phyloP scores from a whole-genome alignment of 331 rosid species.

The Telfairia occidentalis region DNA sequence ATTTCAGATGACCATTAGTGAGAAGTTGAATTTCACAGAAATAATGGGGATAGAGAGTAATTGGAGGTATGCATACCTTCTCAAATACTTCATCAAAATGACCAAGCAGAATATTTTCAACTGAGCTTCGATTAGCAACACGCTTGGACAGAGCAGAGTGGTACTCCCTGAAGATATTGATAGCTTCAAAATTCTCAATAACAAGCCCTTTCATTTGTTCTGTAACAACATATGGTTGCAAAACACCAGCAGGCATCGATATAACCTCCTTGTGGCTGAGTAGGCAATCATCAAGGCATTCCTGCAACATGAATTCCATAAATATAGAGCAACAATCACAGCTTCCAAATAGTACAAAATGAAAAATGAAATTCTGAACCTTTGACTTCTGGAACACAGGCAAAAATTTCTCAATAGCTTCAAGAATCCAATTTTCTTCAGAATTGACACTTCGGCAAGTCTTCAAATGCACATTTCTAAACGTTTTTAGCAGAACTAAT shows the following conservation, averaged over 20 bases:
- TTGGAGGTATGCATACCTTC: conserved; percentile 42
- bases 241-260: conserved; percentile 21
- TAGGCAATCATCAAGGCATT: conserved; percentile 50
- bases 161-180: conserved; percentile 36
- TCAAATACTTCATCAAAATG: conserved; percentile 44
- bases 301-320: conserved; percentile 35
- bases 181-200: conserved; percentile 38
- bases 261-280: conserved; percentile 41
- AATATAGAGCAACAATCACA: conserved; percentile 9
- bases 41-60: neutral
- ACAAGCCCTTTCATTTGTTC: conserved; percentile 51
- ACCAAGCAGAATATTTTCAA: conserved; percentile 36
- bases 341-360: conserved; percentile 5
- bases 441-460: conserved; percentile 42
- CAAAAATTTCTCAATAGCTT: conserved; percentile 43
- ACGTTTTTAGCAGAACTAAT: conserved; percentile 46
- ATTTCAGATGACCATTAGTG: neutral
- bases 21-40: conserved; percentile 3
- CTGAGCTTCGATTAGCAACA: conserved; percentile 35
- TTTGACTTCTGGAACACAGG: conserved; percentile 48
- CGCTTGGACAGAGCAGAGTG: conserved; percentile 23
- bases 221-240: conserved; percentile 32
- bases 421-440: conserved; percentile 33
- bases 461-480: conserved; percentile 39
- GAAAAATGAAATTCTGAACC: conserved; percentile 33